Percentiles rank a stretch among this genome's conserved stretches.
Evolutionary conservation across 2,329 filamentous ascomycete genomes (phyloP).

Genomic region (Diaporthe ampelina): DNA sequence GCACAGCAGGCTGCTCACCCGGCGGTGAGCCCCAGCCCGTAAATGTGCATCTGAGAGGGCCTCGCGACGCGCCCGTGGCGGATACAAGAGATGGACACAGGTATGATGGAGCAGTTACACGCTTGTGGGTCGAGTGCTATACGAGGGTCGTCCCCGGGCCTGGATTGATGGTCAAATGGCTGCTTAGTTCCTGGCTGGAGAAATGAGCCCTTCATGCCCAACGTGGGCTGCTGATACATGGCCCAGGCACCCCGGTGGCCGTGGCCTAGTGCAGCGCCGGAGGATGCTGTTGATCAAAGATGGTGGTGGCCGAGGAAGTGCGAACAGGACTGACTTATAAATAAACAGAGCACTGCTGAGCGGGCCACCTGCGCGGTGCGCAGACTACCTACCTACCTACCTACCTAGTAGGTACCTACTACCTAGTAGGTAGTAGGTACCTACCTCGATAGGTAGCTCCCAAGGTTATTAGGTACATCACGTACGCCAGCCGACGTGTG

Average conservation of each 20-base stretch:
- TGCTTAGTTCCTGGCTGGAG: conserved; percentile 21
- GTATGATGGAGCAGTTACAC: neutral
- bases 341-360: neutral
- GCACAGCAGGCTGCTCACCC: neutral
- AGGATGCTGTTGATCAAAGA: neutral
- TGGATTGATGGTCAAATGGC: conserved; percentile 11
- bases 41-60: too few species aligned
- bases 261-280: neutral
- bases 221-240: neutral
- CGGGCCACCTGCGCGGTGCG: too few species aligned
- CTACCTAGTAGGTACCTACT: too few species aligned
- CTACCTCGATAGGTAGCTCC: too few species aligned
- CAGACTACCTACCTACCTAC: too few species aligned
- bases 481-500: neutral
- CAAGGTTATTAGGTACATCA: neutral
- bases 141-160: conserved; percentile 19
- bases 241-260: neutral
- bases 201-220: conserved; percentile 28
- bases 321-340: neutral
- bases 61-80: neutral
- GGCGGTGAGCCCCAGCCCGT: neutral
- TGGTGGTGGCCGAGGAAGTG: neutral
- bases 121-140: conserved; percentile 21
- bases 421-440: too few species aligned
- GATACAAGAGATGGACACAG: conserved; percentile 19